Conservation (phyloP, 2,329 filamentous ascomycete genomes). For the Nannizziopsis arthrosporioides region DNA sequence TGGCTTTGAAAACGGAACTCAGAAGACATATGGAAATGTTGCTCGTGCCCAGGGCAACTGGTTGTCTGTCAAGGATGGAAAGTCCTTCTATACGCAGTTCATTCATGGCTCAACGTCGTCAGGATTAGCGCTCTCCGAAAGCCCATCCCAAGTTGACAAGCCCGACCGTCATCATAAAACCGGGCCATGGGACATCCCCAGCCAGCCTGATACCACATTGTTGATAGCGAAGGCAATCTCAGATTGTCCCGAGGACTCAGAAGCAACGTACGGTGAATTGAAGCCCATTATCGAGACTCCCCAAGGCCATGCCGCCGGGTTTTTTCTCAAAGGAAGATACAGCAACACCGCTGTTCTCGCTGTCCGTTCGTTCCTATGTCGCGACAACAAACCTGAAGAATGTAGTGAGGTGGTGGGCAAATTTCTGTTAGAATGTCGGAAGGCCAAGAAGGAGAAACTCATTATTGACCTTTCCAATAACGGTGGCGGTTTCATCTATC, state of each 20-base stretch:
- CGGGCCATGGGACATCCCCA: too few species aligned
- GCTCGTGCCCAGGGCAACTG: slow-evolving; percentile 23
- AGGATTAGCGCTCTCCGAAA: slow-evolving; percentile 6
- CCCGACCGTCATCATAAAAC: too few species aligned
- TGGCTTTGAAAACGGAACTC: slow-evolving; percentile 25
- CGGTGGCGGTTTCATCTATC: slow-evolving; percentile 43
- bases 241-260: background rate
- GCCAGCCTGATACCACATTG: background rate
- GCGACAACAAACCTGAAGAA: slow-evolving; percentile 7
- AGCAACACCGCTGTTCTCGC: slow-evolving; percentile 35
- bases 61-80: slow-evolving; percentile 28
- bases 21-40: slow-evolving; percentile 18
- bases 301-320: slow-evolving; percentile 32
- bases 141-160: background rate
- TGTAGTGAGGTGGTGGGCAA: slow-evolving; percentile 28
- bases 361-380: slow-evolving; percentile 34
- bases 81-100: slow-evolving; percentile 32
- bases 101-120: slow-evolving; percentile 16
- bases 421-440: slow-evolving; percentile 39
- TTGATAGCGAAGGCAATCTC: background rate
- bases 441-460: slow-evolving; percentile 46
- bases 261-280: slow-evolving; percentile 1
- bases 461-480: slow-evolving; percentile 55
- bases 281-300: slow-evolving; percentile 24
- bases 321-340: slow-evolving; percentile 32